Evolutionary conservation across 805 yeast species (phyloP).

Genomic region (Hanseniaspora pseudoguilliermondii): DNA sequence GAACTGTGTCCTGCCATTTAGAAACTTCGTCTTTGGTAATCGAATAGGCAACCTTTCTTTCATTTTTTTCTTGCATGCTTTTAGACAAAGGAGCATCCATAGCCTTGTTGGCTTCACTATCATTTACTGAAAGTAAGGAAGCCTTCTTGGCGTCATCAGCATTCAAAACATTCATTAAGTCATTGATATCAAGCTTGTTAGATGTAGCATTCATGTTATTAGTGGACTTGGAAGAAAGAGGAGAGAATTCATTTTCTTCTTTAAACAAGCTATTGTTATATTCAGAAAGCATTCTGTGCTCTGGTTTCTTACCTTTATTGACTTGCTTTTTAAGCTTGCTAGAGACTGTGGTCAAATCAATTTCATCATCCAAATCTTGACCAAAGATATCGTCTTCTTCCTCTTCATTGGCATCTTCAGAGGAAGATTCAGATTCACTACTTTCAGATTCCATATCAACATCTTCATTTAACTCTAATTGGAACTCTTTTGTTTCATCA

Average conservation of each 20-base stretch:
- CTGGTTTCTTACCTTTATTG: conserved; percentile 32
- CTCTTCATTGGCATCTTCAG: conserved; percentile 18
- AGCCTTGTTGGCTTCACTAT: conserved; percentile 31
- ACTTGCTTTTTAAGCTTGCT: conserved; percentile 26
- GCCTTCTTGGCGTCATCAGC: conserved; percentile 40
- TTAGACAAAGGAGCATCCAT: conserved; percentile 73
- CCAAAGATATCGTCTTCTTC: conserved; percentile 21
- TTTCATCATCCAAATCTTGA: conserved; percentile 24
- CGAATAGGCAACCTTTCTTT: conserved; percentile 81
- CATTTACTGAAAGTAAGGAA: conserved; percentile 32
- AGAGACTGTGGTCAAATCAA: conserved; percentile 41
- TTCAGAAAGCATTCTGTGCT: conserved; percentile 40
- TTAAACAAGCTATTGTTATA: conserved; percentile 7
- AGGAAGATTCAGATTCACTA: neutral
- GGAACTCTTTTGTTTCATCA: conserved; percentile 15
- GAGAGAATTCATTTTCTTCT: conserved; percentile 55
- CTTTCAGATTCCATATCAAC: conserved; percentile 17
- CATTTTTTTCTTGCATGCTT: conserved; percentile 72
- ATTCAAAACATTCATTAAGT: conserved; percentile 60
- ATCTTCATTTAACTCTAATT: conserved; percentile 21
- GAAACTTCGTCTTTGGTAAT: conserved; percentile 74
- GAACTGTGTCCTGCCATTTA: conserved; percentile 79
- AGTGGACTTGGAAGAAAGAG: conserved; percentile 23
- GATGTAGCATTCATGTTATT: conserved; percentile 24
- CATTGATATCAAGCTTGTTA: conserved; percentile 48